Evolutionary conservation across 495 filamentous ascomycete species (phyloP), one percentile per base, ranked within the genome.

Genomic region (Gamarada debralockiae): DNA sequence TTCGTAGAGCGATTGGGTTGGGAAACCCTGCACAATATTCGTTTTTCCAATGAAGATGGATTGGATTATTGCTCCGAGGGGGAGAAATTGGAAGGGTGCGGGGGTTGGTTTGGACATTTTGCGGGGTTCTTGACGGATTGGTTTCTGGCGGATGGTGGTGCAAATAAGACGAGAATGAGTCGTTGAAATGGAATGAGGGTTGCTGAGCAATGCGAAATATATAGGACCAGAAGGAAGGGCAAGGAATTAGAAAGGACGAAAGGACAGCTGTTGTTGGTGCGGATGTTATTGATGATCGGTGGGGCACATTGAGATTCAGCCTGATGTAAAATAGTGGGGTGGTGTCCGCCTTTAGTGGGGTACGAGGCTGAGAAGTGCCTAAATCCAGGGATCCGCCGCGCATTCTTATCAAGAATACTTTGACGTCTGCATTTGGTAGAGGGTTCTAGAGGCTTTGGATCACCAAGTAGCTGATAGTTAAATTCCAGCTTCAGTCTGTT

Each of bases 21-120:
- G 81, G 76, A 96, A 96, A 39, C 80, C 80, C 59, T 90, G 84
- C 15, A 96, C 92, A 57, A 97, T 93, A 72, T 96, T 92, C 58
- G 80, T 70, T 4, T 56, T 40, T 43, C 73, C 82, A 48, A 97
- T 77, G 39, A 71, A 76, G 71, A 97, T 87, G 62, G 86, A 78
- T 62, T 96, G 86, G 64, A 97, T 88, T 62, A 95, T 89, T 57
- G 89, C 92, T 21, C 92, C 92, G 18, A 90, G 79, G 20, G 90
- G 83, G 49, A 96, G 75, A 72, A 97, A 92, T 39, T 76, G 82
- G 65, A 78, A 69, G 25, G 67, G 64, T 31, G 73, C 66, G 25
- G 49, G 39, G 3, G 20, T 10, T 41, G 31, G 29, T 13, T 41
- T 23, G 25, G 53, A 50, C 59, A 62, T 62, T 45, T 44, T 43